Evolutionary conservation across 768 basidiomycete genomes (phyloP), one percentile per base, ranked within the genome.

Genomic region (Trametes coccinea): DNA sequence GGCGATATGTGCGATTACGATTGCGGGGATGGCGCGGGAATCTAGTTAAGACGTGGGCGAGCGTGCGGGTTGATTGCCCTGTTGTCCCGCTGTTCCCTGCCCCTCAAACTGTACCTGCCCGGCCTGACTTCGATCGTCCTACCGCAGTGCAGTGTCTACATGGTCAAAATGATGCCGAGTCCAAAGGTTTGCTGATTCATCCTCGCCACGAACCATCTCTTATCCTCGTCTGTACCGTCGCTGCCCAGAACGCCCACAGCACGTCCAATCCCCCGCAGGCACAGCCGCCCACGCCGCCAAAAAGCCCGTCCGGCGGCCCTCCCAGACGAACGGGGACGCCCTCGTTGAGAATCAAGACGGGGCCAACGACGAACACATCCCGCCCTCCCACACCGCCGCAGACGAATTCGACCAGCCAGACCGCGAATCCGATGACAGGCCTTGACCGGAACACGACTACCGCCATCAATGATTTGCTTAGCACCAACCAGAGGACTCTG

Each of bases 401-500:
- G 31, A n/a, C n/a, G n/a, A 22, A 17, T n/a, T n/a, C n/a, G 31
- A 13, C 14, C 6, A 13, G 34, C 53, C 5, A 14, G 8, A 11
- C 41, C 27, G 5, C 44, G 16, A 37, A 27, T 8, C 27, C 41
- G 41, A 43, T 37, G 34, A 11, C 34, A 6, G n/a, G 8, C 8
- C 41, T 43, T 0, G 41, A n/a, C 41, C 9, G 2, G 41, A 16
- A 43, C 46, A 33, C 39, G 16, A 33, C 49, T 2, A 39, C 13
- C 0, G 29, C 10, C 6, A 44, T 54, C 31, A 77, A 77, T 7
- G 77, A 80, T n/a, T 65, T 84, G 13, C 75, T 84, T 17, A 64
- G 72, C 9, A 75, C 77, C 22, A 80, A 84, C 77, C 81, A 80
- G 59, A 67, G 71, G 16, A 78, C 81, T 4, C 66, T 84, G 4